phyloP scores from a whole-genome alignment of 73 alveolate species.

The Paramecium pentaurelia region DNA sequence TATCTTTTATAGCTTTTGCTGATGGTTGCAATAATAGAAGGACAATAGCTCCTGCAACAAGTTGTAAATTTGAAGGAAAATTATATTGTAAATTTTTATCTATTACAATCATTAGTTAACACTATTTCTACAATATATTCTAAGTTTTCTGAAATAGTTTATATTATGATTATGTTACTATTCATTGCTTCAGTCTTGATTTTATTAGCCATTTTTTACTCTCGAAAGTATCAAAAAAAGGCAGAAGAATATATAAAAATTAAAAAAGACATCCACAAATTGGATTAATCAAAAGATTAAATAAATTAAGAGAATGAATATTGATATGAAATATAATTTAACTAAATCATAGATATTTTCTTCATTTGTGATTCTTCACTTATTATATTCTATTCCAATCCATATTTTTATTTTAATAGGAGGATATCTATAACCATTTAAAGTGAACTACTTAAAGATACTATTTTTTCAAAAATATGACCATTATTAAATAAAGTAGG shows the following conservation, averaged over 20 bases:
- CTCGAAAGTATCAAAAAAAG: not conserved
- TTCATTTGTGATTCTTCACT: not conserved
- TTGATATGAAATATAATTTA: not conserved
- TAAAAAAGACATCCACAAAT: not conserved
- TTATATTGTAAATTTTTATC: not conserved
- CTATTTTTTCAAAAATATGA: not conserved
- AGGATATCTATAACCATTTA: not conserved
- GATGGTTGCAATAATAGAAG: not conserved
- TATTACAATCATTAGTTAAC: not conserved
- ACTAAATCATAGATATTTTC: not conserved
- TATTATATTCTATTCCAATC: slow-evolving; percentile 22
- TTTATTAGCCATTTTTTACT: not conserved
- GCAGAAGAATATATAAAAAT: not conserved
- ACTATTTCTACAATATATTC: not conserved
- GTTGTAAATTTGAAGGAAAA: not conserved
- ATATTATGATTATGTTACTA: not conserved
- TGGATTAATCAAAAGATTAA: not conserved
- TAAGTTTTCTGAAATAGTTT: not conserved
- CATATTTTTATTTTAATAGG: not conserved
- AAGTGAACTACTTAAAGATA: not conserved
- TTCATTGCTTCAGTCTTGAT: not conserved
- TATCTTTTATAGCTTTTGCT: not conserved
- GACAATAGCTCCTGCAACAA: not conserved
- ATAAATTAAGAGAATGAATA: not conserved
- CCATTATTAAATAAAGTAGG: not conserved